Evolutionary conservation across 1,284 basidiomycete genomes (phyloP), one percentile per base, ranked within the genome.

Genomic region (Ustilago cynodontis): DNA sequence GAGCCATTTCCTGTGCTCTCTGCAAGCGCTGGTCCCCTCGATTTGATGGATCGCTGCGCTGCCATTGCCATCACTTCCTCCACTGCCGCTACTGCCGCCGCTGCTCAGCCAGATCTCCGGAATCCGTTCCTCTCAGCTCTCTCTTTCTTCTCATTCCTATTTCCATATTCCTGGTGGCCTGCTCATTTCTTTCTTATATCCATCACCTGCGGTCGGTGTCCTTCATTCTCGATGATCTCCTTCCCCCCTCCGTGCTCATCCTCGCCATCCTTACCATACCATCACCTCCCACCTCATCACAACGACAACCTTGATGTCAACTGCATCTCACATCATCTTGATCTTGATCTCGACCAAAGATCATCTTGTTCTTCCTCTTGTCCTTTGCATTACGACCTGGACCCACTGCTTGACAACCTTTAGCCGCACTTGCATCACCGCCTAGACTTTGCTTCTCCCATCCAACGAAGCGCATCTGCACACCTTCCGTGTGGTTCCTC

Each of bases 51-150:
- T 43, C 41, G 41, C 41, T 43, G 41, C 41, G 41, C 41, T 20
- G 41, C 41, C 20, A 43, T 43, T 43, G 41, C n/a, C 41, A 20
- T 43, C 3, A n/a, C 2, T 43, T 43, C 61, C 26, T n/a, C 50
- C 35, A 29, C 51, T 22, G 14, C 22, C 31, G 29, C 29, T n/a
- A 14, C 41, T 49, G 33, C 43, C 28, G 58, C 39, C 54, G 26
- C 54, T 29, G 43, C 55, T 14, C 39, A 47, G 56, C 66, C 67
- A 64, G 61, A 64, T 69, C 67, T 69, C 64, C 57, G 67, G 61
- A 69, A 64, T 56, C 7, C 29, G 37, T 64, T 56, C 57, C 53
- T 64, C 67, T 69, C 39, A 53, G 54, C 18, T 54, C 39, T 37
- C 22, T 10, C 49, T 29, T 54, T 49, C 50, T 35, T 10, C 49